phyloP scores from a whole-genome alignment of 352 stramenopile genomes.

The Phytophthora vignae region DNA sequence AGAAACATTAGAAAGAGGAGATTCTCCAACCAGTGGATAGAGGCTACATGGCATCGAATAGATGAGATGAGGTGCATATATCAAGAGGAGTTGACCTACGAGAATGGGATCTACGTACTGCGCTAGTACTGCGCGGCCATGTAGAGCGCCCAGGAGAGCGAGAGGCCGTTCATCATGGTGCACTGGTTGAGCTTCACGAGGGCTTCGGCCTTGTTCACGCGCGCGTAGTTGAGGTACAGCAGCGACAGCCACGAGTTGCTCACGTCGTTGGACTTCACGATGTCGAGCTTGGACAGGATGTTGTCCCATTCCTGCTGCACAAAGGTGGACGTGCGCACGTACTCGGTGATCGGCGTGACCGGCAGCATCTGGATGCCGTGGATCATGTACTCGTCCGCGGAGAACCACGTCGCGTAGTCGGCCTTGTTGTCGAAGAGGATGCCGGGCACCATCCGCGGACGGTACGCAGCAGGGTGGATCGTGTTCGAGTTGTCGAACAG shows the following conservation, averaged over 20 bases:
- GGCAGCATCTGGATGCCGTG: conserved; percentile 86
- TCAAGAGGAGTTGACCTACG: background rate
- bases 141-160: conserved; percentile 86
- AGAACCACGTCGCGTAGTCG: conserved; percentile 86
- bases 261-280: conserved; percentile 51
- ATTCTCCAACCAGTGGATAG: conserved; percentile 4
- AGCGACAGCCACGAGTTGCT: conserved; percentile 70
- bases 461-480: conserved; percentile 57
- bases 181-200: conserved; percentile 66
- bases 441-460: conserved; percentile 60
- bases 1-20: conserved; percentile 2
- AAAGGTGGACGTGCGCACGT: conserved; percentile 60
- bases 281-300: conserved; percentile 55
- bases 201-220: conserved; percentile 51
- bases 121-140: conserved; percentile 47
- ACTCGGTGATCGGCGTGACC: conserved; percentile 68
- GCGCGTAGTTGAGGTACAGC: conserved; percentile 79
- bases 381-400: conserved; percentile 68
- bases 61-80: background rate
- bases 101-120: conserved; percentile 5
- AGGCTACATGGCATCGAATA: background rate
- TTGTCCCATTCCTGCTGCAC: conserved; percentile 67
- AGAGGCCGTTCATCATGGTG: conserved; percentile 77
- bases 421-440: conserved; percentile 88
- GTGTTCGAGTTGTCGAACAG: conserved; percentile 65